Evolutionary conservation across 2,329 filamentous ascomycete genomes (phyloP).

Genomic region (Pyrenophora graminea): DNA sequence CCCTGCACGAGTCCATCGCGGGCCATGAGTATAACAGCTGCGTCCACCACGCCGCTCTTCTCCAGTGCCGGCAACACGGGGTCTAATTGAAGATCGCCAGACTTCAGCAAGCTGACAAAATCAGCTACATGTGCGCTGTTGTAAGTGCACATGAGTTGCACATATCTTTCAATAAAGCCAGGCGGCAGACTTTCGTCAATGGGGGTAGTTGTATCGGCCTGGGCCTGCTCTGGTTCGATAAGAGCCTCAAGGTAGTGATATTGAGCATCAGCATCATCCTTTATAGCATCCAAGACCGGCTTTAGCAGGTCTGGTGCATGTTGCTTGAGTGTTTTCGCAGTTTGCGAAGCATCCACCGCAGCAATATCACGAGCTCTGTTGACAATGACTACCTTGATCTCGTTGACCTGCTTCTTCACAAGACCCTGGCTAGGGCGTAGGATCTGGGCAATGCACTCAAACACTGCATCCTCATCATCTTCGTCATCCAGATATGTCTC

Average conservation of each 20-base stretch:
- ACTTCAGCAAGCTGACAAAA: constrained; percentile 77
- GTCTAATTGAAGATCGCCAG: constrained; percentile 77
- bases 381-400: constrained; percentile 70
- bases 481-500: constrained; percentile 83
- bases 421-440: constrained; percentile 68
- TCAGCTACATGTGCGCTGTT: constrained; percentile 81
- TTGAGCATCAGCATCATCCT: constrained; percentile 66
- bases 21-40: constrained; percentile 87
- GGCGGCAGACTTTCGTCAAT: constrained; percentile 47
- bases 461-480: constrained; percentile 74
- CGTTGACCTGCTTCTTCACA: constrained; percentile 70
- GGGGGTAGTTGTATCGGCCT: not conserved
- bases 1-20: constrained; percentile 80
- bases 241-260: constrained; percentile 77
- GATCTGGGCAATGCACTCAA: constrained; percentile 77
- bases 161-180: constrained; percentile 78
- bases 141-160: constrained; percentile 88
- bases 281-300: constrained; percentile 65
- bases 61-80: constrained; percentile 86
- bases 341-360: constrained; percentile 65
- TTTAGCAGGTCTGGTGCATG: constrained; percentile 68
- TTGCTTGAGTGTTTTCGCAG: constrained; percentile 67
- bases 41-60: constrained; percentile 85
- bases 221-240: constrained; percentile 62
- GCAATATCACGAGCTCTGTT: constrained; percentile 69